Evolutionary conservation across 2,329 filamentous ascomycete species (phyloP).

Genomic region (Monosporascus sp.): DNA sequence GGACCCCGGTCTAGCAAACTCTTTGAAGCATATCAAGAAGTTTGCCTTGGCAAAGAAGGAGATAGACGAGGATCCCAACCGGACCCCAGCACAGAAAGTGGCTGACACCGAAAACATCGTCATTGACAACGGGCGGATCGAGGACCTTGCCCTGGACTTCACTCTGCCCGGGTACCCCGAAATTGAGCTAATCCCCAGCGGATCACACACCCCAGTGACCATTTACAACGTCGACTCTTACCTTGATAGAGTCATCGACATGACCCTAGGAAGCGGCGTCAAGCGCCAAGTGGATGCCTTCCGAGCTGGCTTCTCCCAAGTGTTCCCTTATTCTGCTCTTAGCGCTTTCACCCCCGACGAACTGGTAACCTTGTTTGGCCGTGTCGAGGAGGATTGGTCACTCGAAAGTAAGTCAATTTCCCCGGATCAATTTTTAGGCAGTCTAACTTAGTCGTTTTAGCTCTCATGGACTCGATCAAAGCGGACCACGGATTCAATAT

Average conservation of each 20-base stretch:
- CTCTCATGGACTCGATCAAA: slow-evolving; percentile 96
- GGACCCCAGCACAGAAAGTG: slow-evolving; percentile 66
- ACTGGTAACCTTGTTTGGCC: slow-evolving; percentile 88
- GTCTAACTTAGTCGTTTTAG: slow-evolving; percentile 38
- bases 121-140: slow-evolving; percentile 71
- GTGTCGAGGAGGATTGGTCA: slow-evolving; percentile 92
- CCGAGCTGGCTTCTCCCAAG: slow-evolving; percentile 83
- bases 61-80: slow-evolving; percentile 64
- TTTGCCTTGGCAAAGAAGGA: slow-evolving; percentile 78
- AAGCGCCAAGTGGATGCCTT: slow-evolving; percentile 88
- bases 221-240: slow-evolving; percentile 91
- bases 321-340: slow-evolving; percentile 90
- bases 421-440: not conserved
- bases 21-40: slow-evolving; percentile 79
- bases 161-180: slow-evolving; percentile 85
- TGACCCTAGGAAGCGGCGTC: slow-evolving; percentile 85
- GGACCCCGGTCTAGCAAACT: slow-evolving; percentile 79
- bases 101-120: slow-evolving; percentile 62
- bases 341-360: slow-evolving; percentile 94
- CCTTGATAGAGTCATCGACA: slow-evolving; percentile 82
- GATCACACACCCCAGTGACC: slow-evolving; percentile 68
- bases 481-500: slow-evolving; percentile 98
- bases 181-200: slow-evolving; percentile 75
- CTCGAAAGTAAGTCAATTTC: slow-evolving; percentile 72
- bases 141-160: slow-evolving; percentile 89